Evolutionary conservation across 805 yeast species (phyloP), one percentile per base, ranked within the genome.

Genomic region (Suhomyces xylopsoci): DNA sequence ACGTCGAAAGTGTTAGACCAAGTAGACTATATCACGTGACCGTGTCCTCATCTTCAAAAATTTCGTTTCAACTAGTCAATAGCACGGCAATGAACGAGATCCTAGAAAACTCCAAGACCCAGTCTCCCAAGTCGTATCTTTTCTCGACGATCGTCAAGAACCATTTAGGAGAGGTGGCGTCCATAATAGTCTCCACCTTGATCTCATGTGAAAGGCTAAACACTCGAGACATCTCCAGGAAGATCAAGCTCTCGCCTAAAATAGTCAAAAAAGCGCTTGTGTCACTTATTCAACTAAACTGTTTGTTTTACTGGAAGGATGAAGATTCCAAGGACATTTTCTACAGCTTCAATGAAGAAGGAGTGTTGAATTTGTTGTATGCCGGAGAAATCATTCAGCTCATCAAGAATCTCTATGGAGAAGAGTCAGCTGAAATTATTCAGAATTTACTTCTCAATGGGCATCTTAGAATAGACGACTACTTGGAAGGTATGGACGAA

Each of bases 391-490:
- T 91, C 54, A 75, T 90, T 30, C 67, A 78, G 48, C 76, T 75
- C 54, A 76, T 87, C 46, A 77, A 80, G 51, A 64, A 68, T n/a
- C 54, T 58, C 6, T 80, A 77, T 54, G 78, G 81, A 14, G 71
- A 70, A 20, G 70, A 70, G 12, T 59, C 63, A n/a, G 84, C 88
- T 1, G 83, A 82, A 49, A 79, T 88, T 20, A 73, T 88, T 10
- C 90, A 86, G 61, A 87, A 87, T 61, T 70, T 90, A 44, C 65
- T 89, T n/a, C 78, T 82, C 4, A 71, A 82, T 50, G 97, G 97
- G 0, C 84, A 84, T 59, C 64, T 90, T 51, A 78, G 83, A 5
- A 71, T 82, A 2, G 67, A 71, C 2, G 90, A 87, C 56, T 74
- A 68, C 49, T 47, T 75, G 38, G 62, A 54, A n/a, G 48, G 48